Base-by-base conservation (phyloP, 2,329 filamentous ascomycete species). In the Neoscytalidium dimidiatum region DNA sequence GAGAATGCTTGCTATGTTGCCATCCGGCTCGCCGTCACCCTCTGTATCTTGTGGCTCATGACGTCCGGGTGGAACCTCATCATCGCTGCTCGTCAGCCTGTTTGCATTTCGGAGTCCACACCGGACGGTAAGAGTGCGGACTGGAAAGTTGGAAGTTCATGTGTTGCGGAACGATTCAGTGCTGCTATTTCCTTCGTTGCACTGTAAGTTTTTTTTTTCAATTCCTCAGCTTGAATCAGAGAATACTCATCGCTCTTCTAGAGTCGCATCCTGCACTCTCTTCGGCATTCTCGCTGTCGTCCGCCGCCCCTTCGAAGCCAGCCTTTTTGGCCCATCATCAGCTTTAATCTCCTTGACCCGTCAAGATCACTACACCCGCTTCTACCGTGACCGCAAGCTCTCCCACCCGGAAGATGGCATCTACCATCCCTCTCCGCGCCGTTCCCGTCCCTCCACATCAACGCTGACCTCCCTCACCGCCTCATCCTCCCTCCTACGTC, bases 31-130 rank as follows among this genome's bases (percentile, higher is more conserved):
- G 72, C 71, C 9, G 70, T 73, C 23, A 69, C 71, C 17, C 51
- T 77, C 29, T 77, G 73, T 62, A 68, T 74, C 14, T 65, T 78
- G 6, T 79, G 77, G 77, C 65, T 79, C 17, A 61, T 78, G 66
- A 76, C 76, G 3, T 70, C 70, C 2, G 77, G 77, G 6, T 79
- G 77, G 77, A 75, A 78, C 67, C 71, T 79, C 67, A 77, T 79
- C 44, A 67, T 74, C 13, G 74, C 77, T 3, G 75, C 75, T 14
- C 69, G 77, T n/a, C 71, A 73, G 62, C 77, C 77, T 6, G 35
- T 71, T 5, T 79, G 77, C 62, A 64, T 75, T 19, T 64, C 70
- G 26, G 64, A 66, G 13, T 69, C 61, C n/a, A 49, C 67, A 6
- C 68, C 66, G 2, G 23, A 19, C 3, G 13, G 8, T 29, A 14